Evolutionary conservation across 2,329 filamentous ascomycete species (phyloP).

Genomic region (Colletotrichum siamense): DNA sequence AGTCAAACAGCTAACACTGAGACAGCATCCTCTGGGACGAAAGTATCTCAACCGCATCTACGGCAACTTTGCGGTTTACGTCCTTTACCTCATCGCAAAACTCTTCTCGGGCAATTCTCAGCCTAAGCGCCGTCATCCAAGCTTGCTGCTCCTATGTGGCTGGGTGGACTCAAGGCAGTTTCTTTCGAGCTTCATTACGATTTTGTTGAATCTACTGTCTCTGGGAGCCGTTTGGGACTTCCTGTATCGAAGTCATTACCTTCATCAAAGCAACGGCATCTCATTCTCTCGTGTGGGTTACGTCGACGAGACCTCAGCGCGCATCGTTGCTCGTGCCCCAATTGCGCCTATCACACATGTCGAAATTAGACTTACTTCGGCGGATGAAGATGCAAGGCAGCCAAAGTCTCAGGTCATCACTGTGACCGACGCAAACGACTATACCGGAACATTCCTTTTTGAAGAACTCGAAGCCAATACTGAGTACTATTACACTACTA

Average conservation of each 20-base stretch:
- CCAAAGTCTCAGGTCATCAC: constrained; percentile 39
- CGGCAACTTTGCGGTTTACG: background rate
- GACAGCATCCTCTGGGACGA: constrained; percentile 5
- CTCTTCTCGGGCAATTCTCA: background rate
- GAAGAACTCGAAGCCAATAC: constrained; percentile 60
- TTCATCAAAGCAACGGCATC: constrained; percentile 62
- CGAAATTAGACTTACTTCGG: constrained; percentile 33
- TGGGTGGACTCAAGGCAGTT: background rate
- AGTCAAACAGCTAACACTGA: background rate
- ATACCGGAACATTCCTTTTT: constrained; percentile 59
- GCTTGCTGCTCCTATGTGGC: background rate
- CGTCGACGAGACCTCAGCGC: constrained; percentile 65
- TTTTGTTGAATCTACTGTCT: background rate
- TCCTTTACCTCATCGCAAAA: background rate
- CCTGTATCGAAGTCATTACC: constrained; percentile 58
- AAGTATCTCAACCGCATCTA: constrained; percentile 3
- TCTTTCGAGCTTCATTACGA: background rate
- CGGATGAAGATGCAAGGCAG: constrained; percentile 25
- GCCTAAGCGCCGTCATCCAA: background rate
- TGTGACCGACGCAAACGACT: constrained; percentile 65
- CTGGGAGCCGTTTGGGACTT: constrained; percentile 47
- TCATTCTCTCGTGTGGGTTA: constrained; percentile 69
- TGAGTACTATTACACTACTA: constrained; percentile 64
- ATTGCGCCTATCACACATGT: constrained; percentile 36
- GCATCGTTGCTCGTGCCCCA: constrained; percentile 67